Evolutionary conservation across 2,329 filamentous ascomycete species (phyloP), one percentile per base, ranked within the genome.

Genomic region (Thielaviopsis euricoi): DNA sequence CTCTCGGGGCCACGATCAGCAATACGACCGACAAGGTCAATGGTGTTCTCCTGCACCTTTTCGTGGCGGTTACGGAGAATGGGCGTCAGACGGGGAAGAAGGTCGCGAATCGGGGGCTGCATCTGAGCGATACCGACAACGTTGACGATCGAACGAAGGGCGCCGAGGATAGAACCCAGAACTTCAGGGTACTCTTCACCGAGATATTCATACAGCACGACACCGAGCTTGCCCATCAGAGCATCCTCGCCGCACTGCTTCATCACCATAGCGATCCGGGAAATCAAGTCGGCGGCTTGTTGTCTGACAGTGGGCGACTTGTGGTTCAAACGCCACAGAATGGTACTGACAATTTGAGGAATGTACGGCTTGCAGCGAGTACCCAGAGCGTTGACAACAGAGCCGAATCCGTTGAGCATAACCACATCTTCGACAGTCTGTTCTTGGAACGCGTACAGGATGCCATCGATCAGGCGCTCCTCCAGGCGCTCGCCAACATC

Each of bases 101-200:
- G 78, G 68, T 98, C 94, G 69, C 91, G 91, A 74, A 98, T 97
- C 1, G 93, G 91, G 15, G 93, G 93, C 66, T 97, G 90, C 91
- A 97, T 97, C 71, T 94, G 89, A 65, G 87, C 86, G 73, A 98
- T 96, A 72, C 93, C 93, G 37, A 98, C 91, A 17, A 98, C 93
- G 0, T 91, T 96, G 64, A 98, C 93, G 65, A 98, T 97, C 50
- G 89, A 94, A 62, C 93, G 86, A 57, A 98, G 79, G 17, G 93
- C 93, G 62, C 93, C 93, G 22, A 98, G 79, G 65, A 98, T 98
- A 2, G 91, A 97, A 61, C 93, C 93, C 12, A 98, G 80, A 23
- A 98, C 93, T 71, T 98, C 93, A 1, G 93, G 93, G 66, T 98
- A 98, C 70, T 98, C 93, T 74, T 98, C 93, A 70, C 93, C 93